phyloP scores from a whole-genome alignment of 768 basidiomycete genomes.

The Lentinula guzmanii region DNA sequence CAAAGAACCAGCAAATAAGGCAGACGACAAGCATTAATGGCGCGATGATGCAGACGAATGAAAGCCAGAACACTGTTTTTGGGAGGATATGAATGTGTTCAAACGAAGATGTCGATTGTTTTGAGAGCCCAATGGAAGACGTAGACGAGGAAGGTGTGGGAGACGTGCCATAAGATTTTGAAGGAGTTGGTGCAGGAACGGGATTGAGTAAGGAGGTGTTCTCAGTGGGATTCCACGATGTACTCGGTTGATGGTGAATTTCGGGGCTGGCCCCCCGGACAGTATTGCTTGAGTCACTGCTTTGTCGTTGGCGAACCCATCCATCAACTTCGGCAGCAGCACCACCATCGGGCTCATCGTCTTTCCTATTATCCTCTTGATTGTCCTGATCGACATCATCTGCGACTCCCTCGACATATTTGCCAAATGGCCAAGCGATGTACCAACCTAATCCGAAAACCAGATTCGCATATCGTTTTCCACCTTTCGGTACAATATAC shows the following conservation, averaged over 20 bases:
- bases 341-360: slow-evolving; percentile 23
- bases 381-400: slow-evolving; percentile 26
- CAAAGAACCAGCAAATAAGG: slow-evolving; percentile 88
- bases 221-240: slow-evolving; percentile 45
- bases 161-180: slow-evolving; percentile 67
- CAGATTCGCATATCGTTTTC: slow-evolving; percentile 76
- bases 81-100: slow-evolving; percentile 49
- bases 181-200: slow-evolving; percentile 28
- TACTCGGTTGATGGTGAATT: slow-evolving; percentile 26
- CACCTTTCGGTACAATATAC: slow-evolving; percentile 72
- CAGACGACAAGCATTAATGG: slow-evolving; percentile 88
- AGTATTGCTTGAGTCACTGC: slow-evolving; percentile 12
- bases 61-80: slow-evolving; percentile 75
- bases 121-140: slow-evolving; percentile 24
- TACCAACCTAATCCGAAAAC: slow-evolving; percentile 95
- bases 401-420: slow-evolving; percentile 88
- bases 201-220: slow-evolving; percentile 37
- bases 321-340: slow-evolving; percentile 15
- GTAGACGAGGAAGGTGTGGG: slow-evolving; percentile 24
- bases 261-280: slow-evolving; percentile 28
- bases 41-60: slow-evolving; percentile 71
- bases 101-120: slow-evolving; percentile 21
- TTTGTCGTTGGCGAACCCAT: slow-evolving; percentile 31
- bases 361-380: slow-evolving; percentile 29
- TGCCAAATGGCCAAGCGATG: slow-evolving; percentile 96